Evolutionary conservation across 805 yeast species (phyloP), one percentile per base, ranked within the genome.

Genomic region (Saccharomycopsis olivae): DNA sequence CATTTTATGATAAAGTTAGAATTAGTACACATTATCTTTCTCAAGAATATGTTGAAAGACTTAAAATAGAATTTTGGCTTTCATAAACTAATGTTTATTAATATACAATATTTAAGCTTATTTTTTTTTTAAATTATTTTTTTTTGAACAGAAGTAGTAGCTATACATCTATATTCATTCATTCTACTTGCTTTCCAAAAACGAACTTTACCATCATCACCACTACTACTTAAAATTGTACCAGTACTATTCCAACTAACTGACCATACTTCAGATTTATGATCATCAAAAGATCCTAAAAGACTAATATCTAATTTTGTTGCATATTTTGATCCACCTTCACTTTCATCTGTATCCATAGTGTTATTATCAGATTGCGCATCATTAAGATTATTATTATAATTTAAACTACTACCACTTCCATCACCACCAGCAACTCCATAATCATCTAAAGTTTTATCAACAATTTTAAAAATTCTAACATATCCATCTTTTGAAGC

Each of bases 231-330:
- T 47, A 92, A 62, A 4, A 92, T 78, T 0, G 97, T 85, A 4
- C 97, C 97, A 0, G 97, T 85, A 33, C 79, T 58, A 56, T 92
- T 92, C 97, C 98, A 92, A 20, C 83, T 72, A 1, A 92, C 97
- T 29, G 88, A 72, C 98, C 99, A 92, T 1, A 92, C 96, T 59
- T 92, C 95, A 40, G 82, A 79, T 45, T 74, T 71, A 55, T 85
- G 95, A 54, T 82, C 92, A 45, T 69, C 76, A 47, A 82, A 74
- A 49, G 74, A 74, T 35, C 84, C 79, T 35, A 82, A 54, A 5
- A 41, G 25, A 4, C 43, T 21, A 14, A 41, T 29, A 5, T 36
- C 39, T 21, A 45, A 36, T 20, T 11, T 19, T 29, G 34, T 18
- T 28, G 16, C 6, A 13, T 19, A n/a, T 15, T 34, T 23, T 9